Base-by-base conservation (phyloP, 352 stramenopile genomes). In the Pythium aquatile region DNA sequence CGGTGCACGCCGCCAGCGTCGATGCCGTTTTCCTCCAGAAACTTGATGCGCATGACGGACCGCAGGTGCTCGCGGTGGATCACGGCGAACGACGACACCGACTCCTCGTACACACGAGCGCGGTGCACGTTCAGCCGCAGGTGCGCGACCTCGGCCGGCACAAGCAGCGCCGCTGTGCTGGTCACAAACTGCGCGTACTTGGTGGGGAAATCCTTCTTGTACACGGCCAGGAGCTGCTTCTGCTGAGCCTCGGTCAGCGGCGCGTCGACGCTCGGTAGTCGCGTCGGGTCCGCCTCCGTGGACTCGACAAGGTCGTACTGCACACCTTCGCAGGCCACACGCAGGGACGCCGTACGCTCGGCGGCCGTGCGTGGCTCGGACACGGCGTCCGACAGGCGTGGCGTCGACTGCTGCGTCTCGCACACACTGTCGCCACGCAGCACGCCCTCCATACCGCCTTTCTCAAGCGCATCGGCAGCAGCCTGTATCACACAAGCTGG, bases 1-100 rank as follows among this genome's bases (percentile, higher is more conserved):
- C 83, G 70, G 44, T 88, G 69, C 3, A 93, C 55, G 16, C 78
- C 84, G 2, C 84, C 84, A 6, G 82, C 84, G 61, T 93, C 81
- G 14, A 87, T 59, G 20, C 78, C 83, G 8, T 51, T 69, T 54
- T 91, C 83, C 44, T 77, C 75, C 4, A 83, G 40, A 55, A 90
- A 92, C 16, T 87, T 75, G 64, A 89, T 76, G 44, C 79, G 70
- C 35, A 83, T 78, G 33, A 70, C 67, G 7, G 68, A 77, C 16
- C 66, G 73, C 44, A 79, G 55, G 55, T 76, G 58, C 40, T 58
- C 20, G 2, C 29, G 17, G 20, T 65, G 48, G 53, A 83, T 69
- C 13, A 69, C 55, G 5, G 55, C 61, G 5, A 83, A 65, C n/a
- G 63, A 70, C 20, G 72, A 63, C 24, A 79, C 60, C 16, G 73